Conservation (phyloP, 208 protist species). For the Blechomonas ayalai region DNA sequence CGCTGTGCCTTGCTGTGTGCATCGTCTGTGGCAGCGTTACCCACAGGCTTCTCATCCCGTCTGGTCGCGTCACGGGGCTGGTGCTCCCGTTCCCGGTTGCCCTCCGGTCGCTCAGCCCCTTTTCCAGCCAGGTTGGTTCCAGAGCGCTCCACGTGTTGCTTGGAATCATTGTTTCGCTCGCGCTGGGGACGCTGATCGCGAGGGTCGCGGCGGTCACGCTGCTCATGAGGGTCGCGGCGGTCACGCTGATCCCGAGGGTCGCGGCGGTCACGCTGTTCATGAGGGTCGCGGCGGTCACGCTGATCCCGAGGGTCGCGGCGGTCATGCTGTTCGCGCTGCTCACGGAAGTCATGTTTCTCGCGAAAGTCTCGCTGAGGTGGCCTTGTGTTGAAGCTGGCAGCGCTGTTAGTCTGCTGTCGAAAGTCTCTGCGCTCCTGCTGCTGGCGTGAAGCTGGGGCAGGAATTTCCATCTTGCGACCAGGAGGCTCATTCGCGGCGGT, state of each 20-base stretch:
- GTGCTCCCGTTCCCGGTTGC: conserved; percentile 2
- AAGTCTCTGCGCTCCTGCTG: neutral
- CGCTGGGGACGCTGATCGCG: too few relatives aligned
- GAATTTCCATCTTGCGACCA: conserved; percentile 13
- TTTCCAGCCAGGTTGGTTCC: conserved; percentile 1
- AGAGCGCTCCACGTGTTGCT: neutral
- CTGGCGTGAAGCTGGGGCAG: conserved; percentile 12
- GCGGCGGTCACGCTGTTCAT: conserved; percentile 5
- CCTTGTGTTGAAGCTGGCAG: too few relatives aligned
- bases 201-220: conserved; percentile 3
- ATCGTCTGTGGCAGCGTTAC: conserved; percentile 2
- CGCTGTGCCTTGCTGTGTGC: conserved; percentile 13
- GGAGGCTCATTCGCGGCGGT: conserved; percentile 1
- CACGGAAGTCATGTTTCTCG: conserved; percentile 6
- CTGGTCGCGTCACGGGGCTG: neutral
- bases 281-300: conserved; percentile 12
- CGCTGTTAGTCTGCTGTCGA: too few relatives aligned
- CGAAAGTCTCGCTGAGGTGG: too few relatives aligned
- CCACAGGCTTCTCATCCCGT: conserved; percentile 2
- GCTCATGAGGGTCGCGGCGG: conserved; percentile 1
- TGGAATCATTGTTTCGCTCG: neutral
- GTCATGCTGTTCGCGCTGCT: conserved; percentile 7
- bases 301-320: conserved; percentile 17
- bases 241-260: neutral
- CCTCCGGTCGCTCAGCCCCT: neutral